Evolutionary conservation across 352 stramenopile genomes (phyloP).

Genomic region (Phytophthora quininea): DNA sequence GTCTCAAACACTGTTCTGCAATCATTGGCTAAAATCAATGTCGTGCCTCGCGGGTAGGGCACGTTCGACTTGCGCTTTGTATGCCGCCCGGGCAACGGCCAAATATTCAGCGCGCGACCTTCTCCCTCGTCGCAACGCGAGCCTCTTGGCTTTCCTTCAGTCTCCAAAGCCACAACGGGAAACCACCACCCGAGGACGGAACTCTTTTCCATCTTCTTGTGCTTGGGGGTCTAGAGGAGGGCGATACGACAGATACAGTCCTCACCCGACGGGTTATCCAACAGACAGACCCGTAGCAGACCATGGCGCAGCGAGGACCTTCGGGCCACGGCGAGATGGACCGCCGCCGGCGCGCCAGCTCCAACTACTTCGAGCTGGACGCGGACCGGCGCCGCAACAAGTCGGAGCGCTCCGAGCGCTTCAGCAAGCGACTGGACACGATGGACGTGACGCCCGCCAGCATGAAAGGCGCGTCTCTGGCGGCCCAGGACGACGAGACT

Average conservation of each 20-base stretch:
- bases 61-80: too few species aligned
- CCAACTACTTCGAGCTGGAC: slow-evolving; percentile 86
- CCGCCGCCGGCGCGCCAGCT: slow-evolving; percentile 67
- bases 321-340: slow-evolving; percentile 42
- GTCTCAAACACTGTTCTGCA: too few species aligned
- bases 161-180: not conserved
- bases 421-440: slow-evolving; percentile 57
- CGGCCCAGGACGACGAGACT: slow-evolving; percentile 66
- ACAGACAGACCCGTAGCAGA: not conserved
- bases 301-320: slow-evolving; percentile 37
- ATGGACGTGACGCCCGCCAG: slow-evolving; percentile 53
- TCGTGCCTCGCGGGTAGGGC: too few species aligned
- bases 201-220: not conserved
- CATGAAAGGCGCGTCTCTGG: slow-evolving; percentile 48
- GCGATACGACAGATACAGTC: not conserved
- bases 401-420: slow-evolving; percentile 68
- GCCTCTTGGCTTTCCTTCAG: too few species aligned
- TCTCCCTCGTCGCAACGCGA: too few species aligned
- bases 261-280: not conserved
- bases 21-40: too few species aligned
- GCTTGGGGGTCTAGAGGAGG: slow-evolving; percentile 6
- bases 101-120: too few species aligned
- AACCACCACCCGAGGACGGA: not conserved
- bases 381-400: slow-evolving; percentile 75
- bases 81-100: too few species aligned